These are phyloP conservation scores for Puccinia triticina DNA, from an alignment of 1,284 basidiomycete species.

Conservation along the genomic window DNA sequence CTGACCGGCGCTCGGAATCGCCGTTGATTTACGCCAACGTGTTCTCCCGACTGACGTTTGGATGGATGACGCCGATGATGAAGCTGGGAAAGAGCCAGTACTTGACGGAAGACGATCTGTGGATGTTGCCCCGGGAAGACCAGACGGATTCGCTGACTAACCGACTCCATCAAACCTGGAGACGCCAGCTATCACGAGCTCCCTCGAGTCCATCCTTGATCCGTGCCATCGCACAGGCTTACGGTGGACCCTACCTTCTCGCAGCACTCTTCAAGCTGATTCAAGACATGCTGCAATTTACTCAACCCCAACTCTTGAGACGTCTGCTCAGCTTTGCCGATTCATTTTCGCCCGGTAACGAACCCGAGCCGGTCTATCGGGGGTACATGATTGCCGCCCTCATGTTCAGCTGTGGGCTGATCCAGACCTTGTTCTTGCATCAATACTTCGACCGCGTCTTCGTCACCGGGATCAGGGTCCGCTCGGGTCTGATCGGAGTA, in stretches of 20 bases:
- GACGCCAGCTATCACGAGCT: conserved; percentile 51
- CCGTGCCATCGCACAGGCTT: conserved; percentile 73
- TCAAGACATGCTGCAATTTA: conserved; percentile 79
- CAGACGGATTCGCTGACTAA: conserved; percentile 73
- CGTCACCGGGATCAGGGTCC: conserved; percentile 86
- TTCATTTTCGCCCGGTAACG: conserved; percentile 67
- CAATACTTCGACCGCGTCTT: conserved; percentile 84
- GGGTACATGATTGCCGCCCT: conserved; percentile 75
- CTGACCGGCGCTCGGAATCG: conserved; percentile 66
- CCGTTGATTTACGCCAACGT: conserved; percentile 76
- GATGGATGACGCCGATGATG: conserved; percentile 79
- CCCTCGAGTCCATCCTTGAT: conserved; percentile 66
- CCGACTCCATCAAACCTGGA: conserved; percentile 66
- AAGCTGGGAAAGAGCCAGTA: conserved; percentile 57
- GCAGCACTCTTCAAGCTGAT: conserved; percentile 66
- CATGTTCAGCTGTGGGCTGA: conserved; percentile 77
- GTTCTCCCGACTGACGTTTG: conserved; percentile 67
- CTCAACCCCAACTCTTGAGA: conserved; percentile 85
- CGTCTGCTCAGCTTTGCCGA: conserved; percentile 80
- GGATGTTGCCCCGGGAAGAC: conserved; percentile 65
- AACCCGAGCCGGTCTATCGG: conserved; percentile 60
- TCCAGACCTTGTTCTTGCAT: conserved; percentile 81
- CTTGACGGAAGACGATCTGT: conserved; percentile 61
- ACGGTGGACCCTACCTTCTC: conserved; percentile 74
- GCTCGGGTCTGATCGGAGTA: conserved; percentile 79